Evolutionary conservation across 495 filamentous ascomycete genomes (phyloP), one percentile per base, ranked within the genome.

Genomic region (Aspergillus kassunensis): DNA sequence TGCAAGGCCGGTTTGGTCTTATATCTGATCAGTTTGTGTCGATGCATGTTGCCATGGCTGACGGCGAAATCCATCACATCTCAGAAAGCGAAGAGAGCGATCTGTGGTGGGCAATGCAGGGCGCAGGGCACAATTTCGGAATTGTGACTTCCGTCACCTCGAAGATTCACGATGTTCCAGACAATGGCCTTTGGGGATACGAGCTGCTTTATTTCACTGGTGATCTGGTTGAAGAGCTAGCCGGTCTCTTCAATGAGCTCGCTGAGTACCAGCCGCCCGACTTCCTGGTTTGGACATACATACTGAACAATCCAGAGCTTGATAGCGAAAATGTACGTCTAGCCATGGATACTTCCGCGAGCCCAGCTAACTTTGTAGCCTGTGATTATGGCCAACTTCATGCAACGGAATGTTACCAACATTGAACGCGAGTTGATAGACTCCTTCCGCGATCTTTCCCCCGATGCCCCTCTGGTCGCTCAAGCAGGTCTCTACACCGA

Each of bases 121-220:
- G 57, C 19, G 57, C 57, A 4, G 57, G 57, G 27, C 57, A 60
- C 29, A 60, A 60, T 35, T 60, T 56, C 18, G 57, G 57, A 35
- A 56, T 60, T 19, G 57, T 60, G 8, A 60, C 57, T n/a, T 60
- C 57, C 6, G 11, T 56, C 16, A 60, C 57, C 9, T 44, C 39
- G 13, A 60, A 53, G 40, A 51, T 60, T 16, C 56, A 60, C 31
- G 57, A 60, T 21, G 45, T 60, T 10, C 31, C 31, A 9, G 19
- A 49, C 11, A 25, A 40, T 6, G 49, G 44, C 3, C 5, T 45
- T 15, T 60, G 57, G 57, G 44, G 53, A 3, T 44, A 41, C 27
- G 53, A 56, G 34, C 43, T 25, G 5, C 39, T 45, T 3, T 10
- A 24, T n/a, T 57, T 44, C 49, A 57, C 29, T 16, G 24, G 45